Percentiles rank a stretch among this genome's conserved stretches.
These are phyloP conservation scores for Diddensiella santjacobensis DNA, from an alignment of 805 yeast genomes.

Conservation along the genomic window DNA sequence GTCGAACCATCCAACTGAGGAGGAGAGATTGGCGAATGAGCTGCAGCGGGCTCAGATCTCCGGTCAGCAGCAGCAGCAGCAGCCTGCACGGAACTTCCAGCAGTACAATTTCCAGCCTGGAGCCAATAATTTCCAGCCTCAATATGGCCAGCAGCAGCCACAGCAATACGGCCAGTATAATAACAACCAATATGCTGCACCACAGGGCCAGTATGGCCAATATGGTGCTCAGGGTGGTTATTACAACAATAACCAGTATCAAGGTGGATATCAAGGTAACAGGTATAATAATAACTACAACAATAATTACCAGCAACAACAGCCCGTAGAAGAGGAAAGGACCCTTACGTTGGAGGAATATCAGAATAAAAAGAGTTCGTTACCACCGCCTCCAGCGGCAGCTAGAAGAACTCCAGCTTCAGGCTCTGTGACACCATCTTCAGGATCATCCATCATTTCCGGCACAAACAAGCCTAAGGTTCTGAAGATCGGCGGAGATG, in stretches of 20 bases:
- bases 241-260: constrained; percentile 11
- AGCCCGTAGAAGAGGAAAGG: constrained; percentile 31
- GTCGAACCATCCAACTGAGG: constrained; percentile 15
- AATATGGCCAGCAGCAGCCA: constrained; percentile 2
- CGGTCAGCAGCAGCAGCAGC: constrained; percentile 41
- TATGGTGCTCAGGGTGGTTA: constrained; percentile 27
- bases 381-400: constrained; percentile 6
- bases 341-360: constrained; percentile 81
- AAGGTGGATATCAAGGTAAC: constrained; percentile 12
- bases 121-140: constrained; percentile 25
- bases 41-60: constrained; percentile 29
- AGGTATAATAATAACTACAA: constrained; percentile 18
- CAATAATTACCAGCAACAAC: constrained; percentile 10
- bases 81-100: constrained; percentile 48
- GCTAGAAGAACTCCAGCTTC: constrained; percentile 6
- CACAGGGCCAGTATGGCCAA: constrained; percentile 27
- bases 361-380: constrained; percentile 36
- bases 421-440: constrained; percentile 1
- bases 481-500: constrained; percentile 24
- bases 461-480: constrained; percentile 25
- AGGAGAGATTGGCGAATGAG: constrained; percentile 18
- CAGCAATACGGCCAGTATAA: constrained; percentile 24
- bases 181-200: constrained; percentile 13
- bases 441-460: constrained; percentile 8
- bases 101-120: constrained; percentile 28